phyloP scores from a whole-genome alignment of 352 stramenopile genomes.

The Phytophthora sp. region DNA sequence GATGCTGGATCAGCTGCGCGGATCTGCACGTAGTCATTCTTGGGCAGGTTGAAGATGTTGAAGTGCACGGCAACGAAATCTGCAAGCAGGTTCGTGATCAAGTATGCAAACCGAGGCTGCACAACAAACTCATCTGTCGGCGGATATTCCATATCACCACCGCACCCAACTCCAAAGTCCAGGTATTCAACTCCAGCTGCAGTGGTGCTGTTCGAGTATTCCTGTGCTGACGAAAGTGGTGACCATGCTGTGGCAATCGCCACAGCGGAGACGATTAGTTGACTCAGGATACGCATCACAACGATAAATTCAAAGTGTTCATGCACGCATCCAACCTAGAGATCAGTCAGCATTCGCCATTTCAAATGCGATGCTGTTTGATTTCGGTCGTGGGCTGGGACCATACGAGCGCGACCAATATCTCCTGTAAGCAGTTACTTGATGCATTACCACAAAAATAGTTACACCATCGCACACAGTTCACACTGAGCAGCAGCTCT shows the following conservation, averaged over 20 bases:
- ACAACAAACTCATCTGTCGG: conserved; percentile 16
- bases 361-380: conserved; percentile 4
- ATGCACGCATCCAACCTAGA: no score
- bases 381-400: conserved; percentile 2
- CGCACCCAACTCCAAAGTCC: conserved; percentile 43
- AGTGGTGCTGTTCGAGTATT: conserved; percentile 3
- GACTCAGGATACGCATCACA: conserved; percentile 2
- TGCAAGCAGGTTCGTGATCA: conserved; percentile 46
- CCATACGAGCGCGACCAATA: no score
- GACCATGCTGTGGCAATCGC: background rate
- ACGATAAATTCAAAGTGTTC: no score
- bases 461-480: no score
- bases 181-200: conserved; percentile 14
- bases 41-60: conserved; percentile 61
- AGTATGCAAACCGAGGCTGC: conserved; percentile 42
- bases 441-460: no score
- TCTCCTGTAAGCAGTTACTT: no score
- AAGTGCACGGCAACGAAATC: conserved; percentile 71
- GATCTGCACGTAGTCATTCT: conserved; percentile 58
- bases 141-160: conserved; percentile 27
- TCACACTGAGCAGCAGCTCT: no score
- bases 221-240: background rate
- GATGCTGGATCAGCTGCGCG: conserved; percentile 28
- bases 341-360: no score
- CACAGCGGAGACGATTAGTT: background rate